Evolutionary conservation across 1,284 basidiomycete genomes (phyloP).

Genomic region (Testicularia cyperi): DNA sequence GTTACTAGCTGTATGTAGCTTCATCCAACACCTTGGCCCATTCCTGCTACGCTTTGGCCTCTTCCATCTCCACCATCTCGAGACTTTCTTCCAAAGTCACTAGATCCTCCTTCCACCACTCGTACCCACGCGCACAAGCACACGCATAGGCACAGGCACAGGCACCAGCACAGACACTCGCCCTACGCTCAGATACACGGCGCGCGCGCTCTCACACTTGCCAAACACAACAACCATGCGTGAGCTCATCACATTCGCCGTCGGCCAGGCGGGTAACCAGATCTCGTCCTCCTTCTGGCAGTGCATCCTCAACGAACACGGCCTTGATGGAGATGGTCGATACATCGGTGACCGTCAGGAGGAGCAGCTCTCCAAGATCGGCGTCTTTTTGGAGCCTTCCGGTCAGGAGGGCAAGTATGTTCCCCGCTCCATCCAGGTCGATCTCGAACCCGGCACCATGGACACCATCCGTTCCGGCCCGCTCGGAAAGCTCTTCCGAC

Average conservation of each 20-base stretch:
- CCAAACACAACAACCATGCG: slow-evolving; percentile 27
- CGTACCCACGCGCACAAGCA: no score
- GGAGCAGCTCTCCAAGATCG: slow-evolving; percentile 47
- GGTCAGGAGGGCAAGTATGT: slow-evolving; percentile 57
- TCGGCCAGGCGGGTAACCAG: slow-evolving; percentile 70
- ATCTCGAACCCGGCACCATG: slow-evolving; percentile 87
- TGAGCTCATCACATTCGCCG: slow-evolving; percentile 45
- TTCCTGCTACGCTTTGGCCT: no score
- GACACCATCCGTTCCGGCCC: slow-evolving; percentile 70
- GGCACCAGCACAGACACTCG: no score
- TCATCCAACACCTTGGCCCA: no score
- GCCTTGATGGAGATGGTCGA: slow-evolving; percentile 54
- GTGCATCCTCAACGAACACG: slow-evolving; percentile 58
- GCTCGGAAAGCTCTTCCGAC: slow-evolving; percentile 76
- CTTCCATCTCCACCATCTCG: no score
- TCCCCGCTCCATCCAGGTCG: slow-evolving; percentile 74
- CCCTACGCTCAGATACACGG: no score
- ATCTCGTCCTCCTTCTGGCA: slow-evolving; percentile 59
- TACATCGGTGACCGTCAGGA: slow-evolving; percentile 53
- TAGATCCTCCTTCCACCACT: no score
- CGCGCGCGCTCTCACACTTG: no score
- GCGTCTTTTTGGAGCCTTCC: slow-evolving; percentile 59
- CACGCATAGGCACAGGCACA: no score
- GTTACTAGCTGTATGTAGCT: no score
- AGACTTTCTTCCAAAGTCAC: no score